phyloP scores from a whole-genome alignment of 441 rosid species.

The Erodium chrysanthum region DNA sequence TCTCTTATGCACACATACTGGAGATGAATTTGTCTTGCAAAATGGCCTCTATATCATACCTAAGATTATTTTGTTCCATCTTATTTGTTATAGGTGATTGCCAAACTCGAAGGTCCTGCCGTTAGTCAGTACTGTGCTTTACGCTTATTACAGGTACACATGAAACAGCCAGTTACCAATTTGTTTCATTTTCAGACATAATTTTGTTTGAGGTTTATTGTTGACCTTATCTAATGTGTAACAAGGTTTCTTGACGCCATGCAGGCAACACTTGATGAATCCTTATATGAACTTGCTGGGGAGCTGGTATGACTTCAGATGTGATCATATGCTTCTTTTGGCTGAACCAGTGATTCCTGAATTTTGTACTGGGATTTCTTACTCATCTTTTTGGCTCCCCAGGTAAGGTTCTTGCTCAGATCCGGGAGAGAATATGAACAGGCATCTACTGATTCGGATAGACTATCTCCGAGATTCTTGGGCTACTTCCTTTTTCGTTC shows the following conservation, averaged over 20 bases:
- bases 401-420: slow-evolving; percentile 97
- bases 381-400: slow-evolving; percentile 19
- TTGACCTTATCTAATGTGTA: slow-evolving; percentile 19
- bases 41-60: not conserved
- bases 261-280: slow-evolving; percentile 97
- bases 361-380: slow-evolving; percentile 13
- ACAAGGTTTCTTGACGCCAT: slow-evolving; percentile 22
- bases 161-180: not conserved
- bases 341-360: slow-evolving; percentile 9
- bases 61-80: slow-evolving; percentile 7
- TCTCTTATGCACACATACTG: not conserved
- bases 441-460: slow-evolving; percentile 61
- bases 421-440: slow-evolving; percentile 92
- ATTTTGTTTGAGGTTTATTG: not conserved
- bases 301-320: slow-evolving; percentile 56
- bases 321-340: slow-evolving; percentile 19
- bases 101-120: slow-evolving; percentile 96
- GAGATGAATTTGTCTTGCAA: not conserved
- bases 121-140: slow-evolving; percentile 96
- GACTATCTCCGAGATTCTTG: slow-evolving; percentile 69
- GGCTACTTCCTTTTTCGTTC: slow-evolving; percentile 83
- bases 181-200: not conserved
- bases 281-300: slow-evolving; percentile 96
- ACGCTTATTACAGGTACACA: slow-evolving; percentile 74
- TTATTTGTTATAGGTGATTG: slow-evolving; percentile 56